These are phyloP conservation scores for Pyrenula massariospora DNA, from an alignment of 495 filamentous ascomycete genomes.

Conservation along the genomic window DNA sequence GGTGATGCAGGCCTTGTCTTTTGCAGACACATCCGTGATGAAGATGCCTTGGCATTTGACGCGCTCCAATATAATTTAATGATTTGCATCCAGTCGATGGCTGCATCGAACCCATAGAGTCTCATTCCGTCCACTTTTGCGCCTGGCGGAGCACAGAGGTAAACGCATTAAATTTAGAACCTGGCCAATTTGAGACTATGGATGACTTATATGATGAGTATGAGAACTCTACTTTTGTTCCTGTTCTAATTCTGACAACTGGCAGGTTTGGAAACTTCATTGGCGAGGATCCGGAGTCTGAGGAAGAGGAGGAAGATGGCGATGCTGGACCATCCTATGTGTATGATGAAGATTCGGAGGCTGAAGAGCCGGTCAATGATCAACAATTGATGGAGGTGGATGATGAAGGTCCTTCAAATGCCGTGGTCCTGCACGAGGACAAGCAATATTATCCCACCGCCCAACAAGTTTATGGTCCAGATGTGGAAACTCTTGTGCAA, in stretches of 20 bases:
- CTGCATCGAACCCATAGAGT: too few species aligned
- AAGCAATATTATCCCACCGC: constrained; percentile 99
- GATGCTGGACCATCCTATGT: constrained; percentile 62
- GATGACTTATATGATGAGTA: constrained; percentile 88
- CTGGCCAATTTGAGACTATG: too few species aligned
- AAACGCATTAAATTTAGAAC: too few species aligned
- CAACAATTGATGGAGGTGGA: constrained; percentile 94
- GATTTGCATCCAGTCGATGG: too few species aligned
- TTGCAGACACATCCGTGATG: too few species aligned
- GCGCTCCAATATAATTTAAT: too few species aligned
- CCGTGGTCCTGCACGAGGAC: constrained; percentile 93
- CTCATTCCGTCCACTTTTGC: too few species aligned
- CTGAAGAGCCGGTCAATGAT: constrained; percentile 48
- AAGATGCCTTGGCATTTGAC: too few species aligned
- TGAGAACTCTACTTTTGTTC: constrained; percentile 68
- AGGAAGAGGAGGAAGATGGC: constrained; percentile 69
- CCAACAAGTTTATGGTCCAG: constrained; percentile 83
- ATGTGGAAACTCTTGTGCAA: constrained; percentile 90
- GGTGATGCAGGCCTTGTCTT: too few species aligned
- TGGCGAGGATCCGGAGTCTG: constrained; percentile 80
- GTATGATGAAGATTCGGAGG: constrained; percentile 61
- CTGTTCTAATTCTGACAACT: not conserved
- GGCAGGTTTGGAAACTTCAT: constrained; percentile 89
- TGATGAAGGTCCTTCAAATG: constrained; percentile 93
- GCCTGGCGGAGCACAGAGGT: too few species aligned